Evolutionary conservation across 2,329 filamentous ascomycete genomes (phyloP).

Genomic region (Scedosporium aurantiacum): DNA sequence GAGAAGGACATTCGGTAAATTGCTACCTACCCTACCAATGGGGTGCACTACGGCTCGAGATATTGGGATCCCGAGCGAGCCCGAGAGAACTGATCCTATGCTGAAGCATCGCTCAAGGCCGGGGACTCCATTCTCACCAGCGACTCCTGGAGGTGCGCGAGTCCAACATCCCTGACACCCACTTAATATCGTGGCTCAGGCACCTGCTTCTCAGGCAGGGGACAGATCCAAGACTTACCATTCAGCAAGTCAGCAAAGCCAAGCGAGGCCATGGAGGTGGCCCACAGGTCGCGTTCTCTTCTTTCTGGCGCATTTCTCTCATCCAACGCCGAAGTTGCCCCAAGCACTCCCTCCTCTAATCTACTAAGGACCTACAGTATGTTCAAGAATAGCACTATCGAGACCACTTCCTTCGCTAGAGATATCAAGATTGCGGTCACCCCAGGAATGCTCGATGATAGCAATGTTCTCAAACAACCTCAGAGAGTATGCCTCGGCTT

Average conservation of each 20-base stretch:
- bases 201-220: background rate
- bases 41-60: background rate
- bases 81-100: background rate
- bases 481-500: constrained; percentile 17
- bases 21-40: no score
- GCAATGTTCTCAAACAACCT: constrained; percentile 20
- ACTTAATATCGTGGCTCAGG: background rate
- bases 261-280: constrained; percentile 41
- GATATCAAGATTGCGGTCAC: constrained; percentile 14
- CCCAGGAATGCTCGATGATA: constrained; percentile 18
- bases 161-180: background rate
- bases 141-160: background rate
- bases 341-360: constrained; percentile 13
- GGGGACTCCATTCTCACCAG: background rate
- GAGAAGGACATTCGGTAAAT: no score
- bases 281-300: constrained; percentile 45
- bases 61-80: background rate
- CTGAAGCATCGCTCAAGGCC: background rate
- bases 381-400: constrained; percentile 15
- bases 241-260: background rate
- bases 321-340: constrained; percentile 13
- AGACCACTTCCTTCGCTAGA: constrained; percentile 22
- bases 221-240: background rate
- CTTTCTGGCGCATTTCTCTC: constrained; percentile 37
- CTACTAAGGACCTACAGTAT: constrained; percentile 14